A percentile compares a stretch with the other conserved stretches of the same genome.
Evolutionary conservation across 139 green algal species (phyloP).

Genomic region (Monoraphidium neglectum): DNA sequence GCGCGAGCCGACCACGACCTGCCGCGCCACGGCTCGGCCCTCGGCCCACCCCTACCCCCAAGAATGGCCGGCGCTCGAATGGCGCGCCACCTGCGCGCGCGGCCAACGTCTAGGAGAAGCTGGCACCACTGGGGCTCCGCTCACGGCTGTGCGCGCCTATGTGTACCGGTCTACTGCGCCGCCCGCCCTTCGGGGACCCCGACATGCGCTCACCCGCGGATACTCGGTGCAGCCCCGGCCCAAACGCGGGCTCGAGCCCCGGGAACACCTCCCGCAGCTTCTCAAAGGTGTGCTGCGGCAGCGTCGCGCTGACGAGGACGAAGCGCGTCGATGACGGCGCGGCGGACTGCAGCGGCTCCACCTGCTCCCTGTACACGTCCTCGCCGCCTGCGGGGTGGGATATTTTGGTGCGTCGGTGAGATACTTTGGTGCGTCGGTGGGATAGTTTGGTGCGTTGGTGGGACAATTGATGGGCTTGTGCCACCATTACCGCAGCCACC

Average conservation of each 20-base stretch:
- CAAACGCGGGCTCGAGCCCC: constrained; percentile 61
- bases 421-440: not conserved
- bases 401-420: too few species aligned
- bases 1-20: constrained; percentile 70
- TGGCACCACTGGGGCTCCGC: too few species aligned
- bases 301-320: constrained; percentile 60
- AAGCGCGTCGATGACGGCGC: constrained; percentile 24
- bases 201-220: constrained; percentile 53
- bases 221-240: constrained; percentile 84
- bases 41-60: not conserved
- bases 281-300: constrained; percentile 69
- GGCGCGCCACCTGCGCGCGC: too few species aligned
- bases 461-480: too few species aligned
- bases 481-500: too few species aligned
- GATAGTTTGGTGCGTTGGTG: too few species aligned
- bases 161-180: too few species aligned
- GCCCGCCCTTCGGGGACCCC: too few species aligned
- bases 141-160: too few species aligned
- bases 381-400: constrained; percentile 41
- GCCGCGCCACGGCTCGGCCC: too few species aligned
- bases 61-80: too few species aligned
- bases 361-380: constrained; percentile 62
- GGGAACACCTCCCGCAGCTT: constrained; percentile 61
- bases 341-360: constrained; percentile 56
- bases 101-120: too few species aligned